Percentiles rank a stretch among this genome's conserved stretches.
These are phyloP conservation scores for Aspergillus sp. DNA, from an alignment of 2,329 filamentous ascomycete species.

Conservation along the genomic window DNA sequence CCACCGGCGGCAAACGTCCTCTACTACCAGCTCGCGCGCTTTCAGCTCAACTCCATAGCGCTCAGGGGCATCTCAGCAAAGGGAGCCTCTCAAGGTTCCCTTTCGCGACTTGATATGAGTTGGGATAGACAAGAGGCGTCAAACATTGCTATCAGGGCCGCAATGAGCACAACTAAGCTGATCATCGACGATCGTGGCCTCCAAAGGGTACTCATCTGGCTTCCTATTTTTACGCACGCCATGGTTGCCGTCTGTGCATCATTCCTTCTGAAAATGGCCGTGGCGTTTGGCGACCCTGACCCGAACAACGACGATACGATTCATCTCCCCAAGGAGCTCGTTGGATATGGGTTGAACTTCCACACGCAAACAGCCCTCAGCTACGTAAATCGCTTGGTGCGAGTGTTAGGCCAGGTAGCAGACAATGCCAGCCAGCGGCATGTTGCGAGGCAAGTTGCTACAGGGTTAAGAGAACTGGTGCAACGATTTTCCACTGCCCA, in stretches of 20 bases:
- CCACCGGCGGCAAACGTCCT: constrained; percentile 1
- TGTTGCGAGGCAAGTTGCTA: constrained; percentile 4
- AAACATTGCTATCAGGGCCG: constrained; percentile 36
- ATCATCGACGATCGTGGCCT: constrained; percentile 38
- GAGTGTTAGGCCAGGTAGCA: not conserved
- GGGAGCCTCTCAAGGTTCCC: constrained; percentile 4
- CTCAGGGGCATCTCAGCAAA: constrained; percentile 30
- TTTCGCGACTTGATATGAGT: constrained; percentile 5
- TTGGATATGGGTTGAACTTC: not conserved
- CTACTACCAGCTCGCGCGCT: constrained; percentile 36
- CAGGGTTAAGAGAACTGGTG: constrained; percentile 2
- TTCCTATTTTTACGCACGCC: constrained; percentile 27
- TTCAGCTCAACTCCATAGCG: constrained; percentile 40
- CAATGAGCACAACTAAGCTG: constrained; percentile 31
- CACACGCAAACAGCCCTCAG: not conserved
- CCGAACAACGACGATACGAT: not conserved
- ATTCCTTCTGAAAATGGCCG: constrained; percentile 29
- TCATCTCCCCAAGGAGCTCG: not conserved
- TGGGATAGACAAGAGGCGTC: constrained; percentile 20
- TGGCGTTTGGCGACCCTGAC: not conserved
- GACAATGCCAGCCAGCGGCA: constrained; percentile 2
- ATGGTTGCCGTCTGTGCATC: constrained; percentile 29
- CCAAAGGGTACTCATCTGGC: constrained; percentile 35
- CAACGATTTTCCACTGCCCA: not conserved
- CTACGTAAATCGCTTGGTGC: not conserved